Percentiles rank a stretch among this genome's conserved stretches.
Conservation (phyloP, 2,329 filamentous ascomycete genomes). For the Stachybotrys chlorohalonatus region DNA sequence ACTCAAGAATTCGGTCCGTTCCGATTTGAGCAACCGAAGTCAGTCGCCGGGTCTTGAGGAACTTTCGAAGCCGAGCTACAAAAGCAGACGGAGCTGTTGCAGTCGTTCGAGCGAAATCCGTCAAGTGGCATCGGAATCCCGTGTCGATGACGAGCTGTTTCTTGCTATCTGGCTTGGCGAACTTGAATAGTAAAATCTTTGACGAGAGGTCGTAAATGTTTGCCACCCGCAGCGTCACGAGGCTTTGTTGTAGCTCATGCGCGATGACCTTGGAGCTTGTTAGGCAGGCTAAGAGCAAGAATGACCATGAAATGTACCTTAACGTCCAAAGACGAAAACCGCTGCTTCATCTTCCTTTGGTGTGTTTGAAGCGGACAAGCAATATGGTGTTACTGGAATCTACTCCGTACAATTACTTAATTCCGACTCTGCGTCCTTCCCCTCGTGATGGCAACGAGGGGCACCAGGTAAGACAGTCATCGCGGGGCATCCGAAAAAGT, state of each 20-base stretch:
- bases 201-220: conserved; percentile 97
- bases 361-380: neutral
- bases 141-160: conserved; percentile 90
- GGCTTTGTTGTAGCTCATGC: conserved; percentile 73
- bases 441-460: too few species aligned
- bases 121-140: conserved; percentile 92
- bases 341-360: conserved; percentile 57
- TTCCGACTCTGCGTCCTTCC: too few species aligned
- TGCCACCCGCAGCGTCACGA: conserved; percentile 72
- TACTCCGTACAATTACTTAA: too few species aligned
- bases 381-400: neutral
- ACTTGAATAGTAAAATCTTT: conserved; percentile 91
- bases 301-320: conserved; percentile 36
- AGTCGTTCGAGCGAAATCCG: conserved; percentile 79
- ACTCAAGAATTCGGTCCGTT: conserved; percentile 86
- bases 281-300: neutral
- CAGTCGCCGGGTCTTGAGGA: conserved; percentile 75
- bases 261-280: conserved; percentile 64
- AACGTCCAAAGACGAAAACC: conserved; percentile 72
- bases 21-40: conserved; percentile 79
- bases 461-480: conserved; percentile 1
- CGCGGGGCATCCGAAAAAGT: conserved; percentile 5
- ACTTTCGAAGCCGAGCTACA: conserved; percentile 76
- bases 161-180: conserved; percentile 80
- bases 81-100: conserved; percentile 79